These are phyloP conservation scores for Clavispora santaluciae DNA, from an alignment of 805 yeast species.

Conservation along the genomic window DNA sequence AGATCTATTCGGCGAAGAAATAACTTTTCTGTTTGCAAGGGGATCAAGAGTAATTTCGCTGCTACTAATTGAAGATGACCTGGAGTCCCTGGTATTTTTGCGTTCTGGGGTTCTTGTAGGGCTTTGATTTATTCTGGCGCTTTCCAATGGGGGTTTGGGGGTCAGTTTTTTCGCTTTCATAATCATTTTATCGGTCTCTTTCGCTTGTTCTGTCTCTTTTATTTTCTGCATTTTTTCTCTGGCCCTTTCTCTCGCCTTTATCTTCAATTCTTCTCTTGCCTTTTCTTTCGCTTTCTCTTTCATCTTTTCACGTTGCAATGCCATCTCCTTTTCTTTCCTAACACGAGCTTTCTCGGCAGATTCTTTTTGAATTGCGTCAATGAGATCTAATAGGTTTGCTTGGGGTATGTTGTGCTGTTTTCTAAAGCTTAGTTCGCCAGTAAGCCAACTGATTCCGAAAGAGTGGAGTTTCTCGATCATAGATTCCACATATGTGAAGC, in stretches of 20 bases:
- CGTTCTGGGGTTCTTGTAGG: background rate
- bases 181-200: background rate
- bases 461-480: conserved; percentile 29
- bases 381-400: conserved; percentile 17
- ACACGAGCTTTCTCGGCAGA: background rate
- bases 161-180: background rate
- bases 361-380: conserved; percentile 8
- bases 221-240: background rate
- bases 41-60: background rate
- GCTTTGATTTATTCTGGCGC: background rate
- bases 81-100: background rate
- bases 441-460: conserved; percentile 40
- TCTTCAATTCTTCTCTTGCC: background rate
- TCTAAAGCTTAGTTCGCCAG: conserved; percentile 39
- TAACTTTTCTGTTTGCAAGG: background rate
- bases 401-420: conserved; percentile 28
- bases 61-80: conserved; percentile 1
- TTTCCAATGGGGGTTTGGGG: background rate
- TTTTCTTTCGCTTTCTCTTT: conserved; percentile 2
- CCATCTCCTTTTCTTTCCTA: conserved; percentile 1
- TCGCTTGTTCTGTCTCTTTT: background rate
- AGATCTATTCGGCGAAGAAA: background rate
- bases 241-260: background rate
- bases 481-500: conserved; percentile 25
- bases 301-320: conserved; percentile 1